Evolutionary conservation across 176 grass and related monocot genomes (phyloP), one percentile per base, ranked within the genome.

Genomic region (Areca catechu): DNA sequence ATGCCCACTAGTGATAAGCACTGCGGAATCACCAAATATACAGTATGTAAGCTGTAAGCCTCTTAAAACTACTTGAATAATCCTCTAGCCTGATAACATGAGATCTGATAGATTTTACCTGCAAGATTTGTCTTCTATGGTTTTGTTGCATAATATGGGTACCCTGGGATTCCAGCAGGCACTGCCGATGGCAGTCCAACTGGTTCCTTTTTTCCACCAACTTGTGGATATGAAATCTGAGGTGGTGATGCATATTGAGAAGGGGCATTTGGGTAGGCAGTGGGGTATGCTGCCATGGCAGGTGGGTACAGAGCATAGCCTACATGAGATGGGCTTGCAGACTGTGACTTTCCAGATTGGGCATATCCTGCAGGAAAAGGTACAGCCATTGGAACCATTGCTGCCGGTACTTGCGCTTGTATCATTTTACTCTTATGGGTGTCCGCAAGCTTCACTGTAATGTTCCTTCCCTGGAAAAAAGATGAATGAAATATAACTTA

Each of bases 391-490:
- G 49, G 22, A 22, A 66, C 21, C 12, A 66, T 22, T 3, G 63
- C 63, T 18, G 63, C 24, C 19, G 63, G 63, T 25, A 66, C 22
- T n/a, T 65, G 62, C 52, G 62, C 20, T 51, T 51, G 48, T 27
- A 52, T 52, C 1, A 66, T 22, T 53, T 66, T 66, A 49, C 16
- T 66, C 63, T 52, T 66, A 0, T 48, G 63, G 0, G 63, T 7
- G 5, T 66, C 63, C 2, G 63, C 63, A 2, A 66, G 63, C 21
- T 66, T 66, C 16, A 53, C 49, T 12, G 48, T 66, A 52, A 66
- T 52, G 63, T 53, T 66, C 49, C 63, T 66, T 52, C 63, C 63
- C 63, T 66, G 16, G 4, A 66, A 18, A 53, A 22, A 29, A 28
- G n/a, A 52, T 19, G 2, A 2, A 19, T 19, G 17, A 54, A 53